Evolutionary conservation across 1,284 basidiomycete species (phyloP).

Genomic region (Trametes hirsuta): DNA sequence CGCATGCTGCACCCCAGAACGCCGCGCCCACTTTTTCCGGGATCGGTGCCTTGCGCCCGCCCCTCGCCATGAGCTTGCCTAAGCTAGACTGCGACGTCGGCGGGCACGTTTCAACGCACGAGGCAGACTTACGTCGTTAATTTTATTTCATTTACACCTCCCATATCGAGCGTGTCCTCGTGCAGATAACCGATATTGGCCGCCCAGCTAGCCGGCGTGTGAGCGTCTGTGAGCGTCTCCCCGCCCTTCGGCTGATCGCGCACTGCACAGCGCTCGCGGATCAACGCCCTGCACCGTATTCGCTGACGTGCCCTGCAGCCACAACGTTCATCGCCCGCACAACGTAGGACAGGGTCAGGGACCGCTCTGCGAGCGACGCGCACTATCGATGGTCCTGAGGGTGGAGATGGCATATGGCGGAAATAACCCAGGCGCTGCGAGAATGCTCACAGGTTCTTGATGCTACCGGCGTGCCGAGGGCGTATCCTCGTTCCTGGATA

Average conservation of each 20-base stretch:
- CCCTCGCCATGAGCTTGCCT: not conserved
- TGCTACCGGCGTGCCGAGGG: slow-evolving; percentile 9
- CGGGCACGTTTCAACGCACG: slow-evolving; percentile 10
- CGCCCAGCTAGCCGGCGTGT: not conserved
- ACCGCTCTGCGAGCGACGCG: not conserved
- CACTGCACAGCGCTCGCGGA: slow-evolving; percentile 1
- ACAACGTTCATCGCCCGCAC: not conserved
- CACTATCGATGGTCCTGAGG: not conserved
- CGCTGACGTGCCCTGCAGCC: not conserved
- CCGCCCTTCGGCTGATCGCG: slow-evolving; percentile 3
- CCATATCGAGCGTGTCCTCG: slow-evolving; percentile 6
- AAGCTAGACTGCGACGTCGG: slow-evolving; percentile 5
- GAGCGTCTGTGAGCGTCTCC: not conserved
- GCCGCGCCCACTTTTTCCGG: not conserved
- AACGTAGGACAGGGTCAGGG: not conserved
- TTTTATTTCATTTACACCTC: slow-evolving; percentile 12
- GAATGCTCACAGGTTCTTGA: not conserved
- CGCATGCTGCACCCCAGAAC: not conserved
- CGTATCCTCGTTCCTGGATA: slow-evolving; percentile 3
- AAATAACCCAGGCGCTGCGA: not conserved
- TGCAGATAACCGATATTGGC: slow-evolving; percentile 3
- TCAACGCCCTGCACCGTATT: not conserved
- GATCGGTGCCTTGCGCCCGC: slow-evolving; percentile 6
- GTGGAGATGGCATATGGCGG: not conserved
- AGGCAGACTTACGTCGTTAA: slow-evolving; percentile 13